These are phyloP conservation scores for Aureobasidium mangrovei DNA, from an alignment of 2,329 filamentous ascomycete genomes.

Conservation along the genomic window DNA sequence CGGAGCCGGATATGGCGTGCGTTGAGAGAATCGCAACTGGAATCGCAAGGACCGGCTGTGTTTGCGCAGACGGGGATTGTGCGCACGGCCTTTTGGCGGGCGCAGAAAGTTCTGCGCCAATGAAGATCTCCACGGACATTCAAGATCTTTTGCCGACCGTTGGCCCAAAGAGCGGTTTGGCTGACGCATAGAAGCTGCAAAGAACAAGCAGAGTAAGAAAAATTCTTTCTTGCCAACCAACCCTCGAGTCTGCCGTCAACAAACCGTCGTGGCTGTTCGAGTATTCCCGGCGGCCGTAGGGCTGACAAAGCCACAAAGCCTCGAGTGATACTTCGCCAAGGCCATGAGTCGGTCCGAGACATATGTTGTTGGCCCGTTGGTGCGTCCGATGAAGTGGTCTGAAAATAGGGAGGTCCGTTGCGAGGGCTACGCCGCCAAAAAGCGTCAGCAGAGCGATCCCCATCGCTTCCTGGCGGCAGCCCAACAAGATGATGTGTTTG, in stretches of 20 bases:
- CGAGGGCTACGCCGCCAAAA: background rate
- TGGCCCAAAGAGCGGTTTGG: background rate
- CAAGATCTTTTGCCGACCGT: background rate
- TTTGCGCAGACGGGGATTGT: background rate
- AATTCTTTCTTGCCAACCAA: background rate
- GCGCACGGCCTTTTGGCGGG: background rate
- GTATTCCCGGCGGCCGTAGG: background rate
- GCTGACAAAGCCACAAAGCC: background rate
- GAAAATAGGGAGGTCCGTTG: constrained; percentile 3
- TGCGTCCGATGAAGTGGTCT: constrained; percentile 1
- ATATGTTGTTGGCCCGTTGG: constrained; percentile 4
- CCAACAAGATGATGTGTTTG: constrained; percentile 6
- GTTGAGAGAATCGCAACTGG: background rate
- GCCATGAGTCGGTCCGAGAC: constrained; percentile 3
- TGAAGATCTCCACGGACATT: background rate
- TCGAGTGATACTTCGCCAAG: constrained; percentile 1
- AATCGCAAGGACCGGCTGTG: background rate
- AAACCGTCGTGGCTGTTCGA: background rate
- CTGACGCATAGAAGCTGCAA: constrained; percentile 13
- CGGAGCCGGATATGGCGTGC: constrained; percentile 10
- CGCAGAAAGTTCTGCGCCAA: constrained; percentile 9
- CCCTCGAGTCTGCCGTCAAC: background rate
- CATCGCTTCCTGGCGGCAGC: background rate
- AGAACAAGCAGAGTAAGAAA: constrained; percentile 7
- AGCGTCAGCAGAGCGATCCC: background rate